Evolutionary conservation across 306 rosid species (phyloP).

Genomic region (Hippophae rhamnoides): DNA sequence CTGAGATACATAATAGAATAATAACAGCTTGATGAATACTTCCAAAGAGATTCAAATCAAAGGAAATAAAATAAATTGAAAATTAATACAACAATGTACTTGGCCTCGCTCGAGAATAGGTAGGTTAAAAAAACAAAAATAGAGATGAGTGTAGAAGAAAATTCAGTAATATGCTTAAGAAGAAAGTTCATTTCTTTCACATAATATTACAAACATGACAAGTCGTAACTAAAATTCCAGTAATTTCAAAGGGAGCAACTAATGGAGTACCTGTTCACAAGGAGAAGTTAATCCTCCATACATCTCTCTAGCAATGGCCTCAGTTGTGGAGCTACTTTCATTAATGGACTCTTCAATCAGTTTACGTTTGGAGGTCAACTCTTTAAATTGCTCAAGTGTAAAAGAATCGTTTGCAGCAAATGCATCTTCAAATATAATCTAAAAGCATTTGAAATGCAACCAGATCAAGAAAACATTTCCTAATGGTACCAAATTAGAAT

Average conservation of each 20-base stretch:
- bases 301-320: slow-evolving; percentile 78
- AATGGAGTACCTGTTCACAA: slow-evolving; percentile 48
- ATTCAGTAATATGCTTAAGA: background rate
- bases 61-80: background rate
- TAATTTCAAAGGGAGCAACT: background rate
- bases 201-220: background rate
- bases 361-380: slow-evolving; percentile 67
- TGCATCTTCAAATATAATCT: slow-evolving; percentile 65
- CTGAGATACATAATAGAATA: slow-evolving; percentile 26
- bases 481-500: background rate
- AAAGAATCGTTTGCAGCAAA: slow-evolving; percentile 48
- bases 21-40: background rate
- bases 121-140: background rate
- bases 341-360: slow-evolving; percentile 54
- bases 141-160: background rate
- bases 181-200: background rate
- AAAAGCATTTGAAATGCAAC: slow-evolving; percentile 21
- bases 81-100: background rate
- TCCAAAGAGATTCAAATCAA: background rate
- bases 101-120: no score
- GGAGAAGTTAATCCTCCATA: slow-evolving; percentile 61
- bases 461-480: background rate
- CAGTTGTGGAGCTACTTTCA: slow-evolving; percentile 48
- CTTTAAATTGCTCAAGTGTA: slow-evolving; percentile 73
- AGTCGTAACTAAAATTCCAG: background rate